These are phyloP conservation scores for Nematocida ironsii DNA, from an alignment of 371 early-diverging fungal species.

Conservation along the genomic window DNA sequence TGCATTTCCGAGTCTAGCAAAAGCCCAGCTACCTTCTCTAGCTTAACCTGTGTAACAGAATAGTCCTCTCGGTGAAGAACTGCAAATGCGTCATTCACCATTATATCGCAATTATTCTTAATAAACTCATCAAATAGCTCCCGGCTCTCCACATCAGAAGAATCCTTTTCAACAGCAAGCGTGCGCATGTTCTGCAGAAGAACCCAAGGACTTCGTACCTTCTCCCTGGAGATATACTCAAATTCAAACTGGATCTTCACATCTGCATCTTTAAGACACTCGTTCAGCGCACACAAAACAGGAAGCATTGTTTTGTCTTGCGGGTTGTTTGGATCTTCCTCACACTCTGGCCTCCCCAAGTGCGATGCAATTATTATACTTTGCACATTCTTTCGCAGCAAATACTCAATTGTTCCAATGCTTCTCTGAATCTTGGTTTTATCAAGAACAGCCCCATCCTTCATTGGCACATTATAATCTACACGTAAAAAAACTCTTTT, in stretches of 20 bases:
- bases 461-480: slow-evolving; percentile 97
- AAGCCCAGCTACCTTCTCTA: slow-evolving; percentile 83
- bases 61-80: slow-evolving; percentile 89
- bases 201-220: slow-evolving; percentile 72
- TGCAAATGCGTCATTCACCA: slow-evolving; percentile 96
- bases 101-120: slow-evolving; percentile 85
- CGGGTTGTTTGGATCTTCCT: slow-evolving; percentile 39
- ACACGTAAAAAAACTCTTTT: slow-evolving; percentile 72
- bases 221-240: slow-evolving; percentile 59
- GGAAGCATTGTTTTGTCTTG: slow-evolving; percentile 8
- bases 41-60: slow-evolving; percentile 81
- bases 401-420: slow-evolving; percentile 85
- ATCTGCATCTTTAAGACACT: neutral
- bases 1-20: slow-evolving; percentile 93
- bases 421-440: slow-evolving; percentile 81
- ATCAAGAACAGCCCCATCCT: slow-evolving; percentile 76
- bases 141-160: slow-evolving; percentile 52
- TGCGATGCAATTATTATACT: slow-evolving; percentile 90
- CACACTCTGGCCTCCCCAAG: slow-evolving; percentile 91
- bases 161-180: slow-evolving; percentile 93
- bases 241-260: slow-evolving; percentile 72
- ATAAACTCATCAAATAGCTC: slow-evolving; percentile 76
- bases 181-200: slow-evolving; percentile 93
- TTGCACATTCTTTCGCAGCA: slow-evolving; percentile 65
- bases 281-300: slow-evolving; percentile 23